Conservation (phyloP, 495 filamentous ascomycete species). For the Neurospora tetraspora region DNA sequence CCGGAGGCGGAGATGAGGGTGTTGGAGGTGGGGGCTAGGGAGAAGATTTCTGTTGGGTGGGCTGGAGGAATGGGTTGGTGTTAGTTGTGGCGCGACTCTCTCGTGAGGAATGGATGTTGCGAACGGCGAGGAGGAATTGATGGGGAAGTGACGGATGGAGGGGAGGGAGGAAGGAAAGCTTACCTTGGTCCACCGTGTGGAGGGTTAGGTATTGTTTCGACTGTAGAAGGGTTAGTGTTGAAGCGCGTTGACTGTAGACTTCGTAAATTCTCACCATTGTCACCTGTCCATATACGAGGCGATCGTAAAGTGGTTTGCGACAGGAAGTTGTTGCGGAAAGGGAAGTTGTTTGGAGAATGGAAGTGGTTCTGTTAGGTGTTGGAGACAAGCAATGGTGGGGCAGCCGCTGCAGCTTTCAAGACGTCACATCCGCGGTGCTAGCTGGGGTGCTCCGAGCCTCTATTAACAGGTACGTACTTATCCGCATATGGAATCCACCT, state of each 20-base stretch:
- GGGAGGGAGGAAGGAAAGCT: slow-evolving; percentile 8
- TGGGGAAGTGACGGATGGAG: neutral
- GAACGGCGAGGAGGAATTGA: neutral
- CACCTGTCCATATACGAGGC: slow-evolving; percentile 21
- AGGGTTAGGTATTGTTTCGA: slow-evolving; percentile 96
- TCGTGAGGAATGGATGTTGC: too few relatives aligned
- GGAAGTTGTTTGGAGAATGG: neutral
- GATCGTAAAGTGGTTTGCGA: neutral
- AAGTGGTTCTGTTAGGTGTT: neutral
- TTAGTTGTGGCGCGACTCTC: too few relatives aligned
- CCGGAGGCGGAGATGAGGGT: slow-evolving; percentile 76
- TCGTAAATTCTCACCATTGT: slow-evolving; percentile 28
- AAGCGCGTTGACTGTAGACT: neutral
- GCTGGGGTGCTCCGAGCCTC: neutral
- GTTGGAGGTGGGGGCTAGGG: slow-evolving; percentile 68
- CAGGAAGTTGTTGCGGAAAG: neutral
- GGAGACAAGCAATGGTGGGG: neutral
- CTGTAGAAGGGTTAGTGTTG: slow-evolving; percentile 34
- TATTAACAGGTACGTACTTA: neutral
- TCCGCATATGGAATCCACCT: neutral
- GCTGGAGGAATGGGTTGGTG: too few relatives aligned
- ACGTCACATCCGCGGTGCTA: neutral
- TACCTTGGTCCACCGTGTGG: slow-evolving; percentile 82
- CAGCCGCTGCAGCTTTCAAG: neutral
- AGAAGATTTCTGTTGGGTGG: slow-evolving; percentile 82